phyloP scores from a whole-genome alignment of 2,329 filamentous ascomycete species.

The Colletotrichum sp. region DNA sequence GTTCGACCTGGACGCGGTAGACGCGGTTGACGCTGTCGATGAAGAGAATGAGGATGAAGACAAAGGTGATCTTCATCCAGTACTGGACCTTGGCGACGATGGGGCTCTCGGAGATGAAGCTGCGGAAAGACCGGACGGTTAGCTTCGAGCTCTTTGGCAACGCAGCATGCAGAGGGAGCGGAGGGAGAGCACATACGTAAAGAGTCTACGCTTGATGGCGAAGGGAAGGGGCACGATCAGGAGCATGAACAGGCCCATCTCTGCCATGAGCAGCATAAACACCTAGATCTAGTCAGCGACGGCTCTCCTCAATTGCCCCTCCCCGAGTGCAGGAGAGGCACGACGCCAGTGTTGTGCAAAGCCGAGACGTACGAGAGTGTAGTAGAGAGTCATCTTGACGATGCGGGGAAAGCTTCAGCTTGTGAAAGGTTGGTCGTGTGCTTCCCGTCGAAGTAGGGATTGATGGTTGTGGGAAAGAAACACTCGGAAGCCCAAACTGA shows the following conservation, averaged over 20 bases:
- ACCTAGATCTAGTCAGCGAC: slow-evolving; percentile 59
- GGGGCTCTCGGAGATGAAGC: slow-evolving; percentile 91
- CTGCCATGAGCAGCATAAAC: slow-evolving; percentile 80
- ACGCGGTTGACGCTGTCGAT: slow-evolving; percentile 92
- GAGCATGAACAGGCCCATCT: slow-evolving; percentile 83
- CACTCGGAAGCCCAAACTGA: slow-evolving; percentile 20
- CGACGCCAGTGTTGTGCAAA: background rate
- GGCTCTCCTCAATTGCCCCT: background rate
- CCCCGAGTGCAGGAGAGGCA: background rate
- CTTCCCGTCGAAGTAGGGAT: background rate
- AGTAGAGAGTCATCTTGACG: slow-evolving; percentile 63
- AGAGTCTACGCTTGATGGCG: slow-evolving; percentile 82
- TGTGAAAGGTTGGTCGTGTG: slow-evolving; percentile 6
- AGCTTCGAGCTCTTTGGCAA: background rate
- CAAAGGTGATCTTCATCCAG: slow-evolving; percentile 98
- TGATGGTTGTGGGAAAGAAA: background rate
- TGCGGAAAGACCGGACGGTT: slow-evolving; percentile 33
- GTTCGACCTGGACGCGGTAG: slow-evolving; percentile 85
- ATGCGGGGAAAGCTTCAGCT: slow-evolving; percentile 19
- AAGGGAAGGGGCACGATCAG: slow-evolving; percentile 90
- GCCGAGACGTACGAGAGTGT: slow-evolving; percentile 51
- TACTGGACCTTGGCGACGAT: slow-evolving; percentile 92
- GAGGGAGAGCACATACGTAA: slow-evolving; percentile 58
- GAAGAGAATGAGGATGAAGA: slow-evolving; percentile 98
- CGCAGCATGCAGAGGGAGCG: background rate